A percentile compares a stretch with the other conserved stretches of the same genome.
phyloP scores from a whole-genome alignment of 768 basidiomycete genomes.

The Lactarius evosmus region DNA sequence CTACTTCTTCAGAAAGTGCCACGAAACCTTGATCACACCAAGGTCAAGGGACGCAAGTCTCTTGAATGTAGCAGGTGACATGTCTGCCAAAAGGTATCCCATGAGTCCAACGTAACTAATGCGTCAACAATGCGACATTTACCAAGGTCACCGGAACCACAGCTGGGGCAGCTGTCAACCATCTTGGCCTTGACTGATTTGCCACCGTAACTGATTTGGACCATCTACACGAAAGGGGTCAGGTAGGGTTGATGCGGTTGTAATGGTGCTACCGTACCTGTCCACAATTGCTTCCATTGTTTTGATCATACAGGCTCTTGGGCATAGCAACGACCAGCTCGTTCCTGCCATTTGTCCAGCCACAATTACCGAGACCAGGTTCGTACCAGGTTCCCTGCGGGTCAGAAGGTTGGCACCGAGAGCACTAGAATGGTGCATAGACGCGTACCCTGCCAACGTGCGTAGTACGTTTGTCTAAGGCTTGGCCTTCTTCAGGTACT shows the following conservation, averaged over 20 bases:
- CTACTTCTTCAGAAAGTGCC: constrained; percentile 14
- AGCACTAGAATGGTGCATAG: not conserved
- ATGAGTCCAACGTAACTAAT: not conserved
- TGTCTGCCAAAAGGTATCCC: constrained; percentile 12
- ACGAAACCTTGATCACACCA: constrained; percentile 11
- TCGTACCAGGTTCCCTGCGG: constrained; percentile 24
- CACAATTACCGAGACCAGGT: constrained; percentile 25
- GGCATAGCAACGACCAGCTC: constrained; percentile 23
- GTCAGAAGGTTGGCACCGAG: constrained; percentile 5
- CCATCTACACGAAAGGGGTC: constrained; percentile 8
- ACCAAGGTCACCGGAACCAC: constrained; percentile 25
- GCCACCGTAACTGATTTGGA: constrained; percentile 10
- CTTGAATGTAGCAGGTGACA: constrained; percentile 22
- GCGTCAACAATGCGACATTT: not conserved
- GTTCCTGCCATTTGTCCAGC: not conserved
- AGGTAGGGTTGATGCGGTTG: not conserved
- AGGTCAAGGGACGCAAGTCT: not conserved
- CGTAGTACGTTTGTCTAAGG: constrained; percentile 50
- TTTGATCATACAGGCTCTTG: constrained; percentile 13
- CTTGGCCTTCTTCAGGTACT: constrained; percentile 33
- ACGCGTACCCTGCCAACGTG: constrained; percentile 55
- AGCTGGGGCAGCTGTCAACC: constrained; percentile 23
- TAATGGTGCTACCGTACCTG: constrained; percentile 12
- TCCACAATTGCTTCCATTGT: constrained; percentile 15
- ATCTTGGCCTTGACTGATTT: constrained; percentile 18